Base-by-base conservation (phyloP, 192 early-diverging fungal genomes). In the Diversispora eburnea region DNA sequence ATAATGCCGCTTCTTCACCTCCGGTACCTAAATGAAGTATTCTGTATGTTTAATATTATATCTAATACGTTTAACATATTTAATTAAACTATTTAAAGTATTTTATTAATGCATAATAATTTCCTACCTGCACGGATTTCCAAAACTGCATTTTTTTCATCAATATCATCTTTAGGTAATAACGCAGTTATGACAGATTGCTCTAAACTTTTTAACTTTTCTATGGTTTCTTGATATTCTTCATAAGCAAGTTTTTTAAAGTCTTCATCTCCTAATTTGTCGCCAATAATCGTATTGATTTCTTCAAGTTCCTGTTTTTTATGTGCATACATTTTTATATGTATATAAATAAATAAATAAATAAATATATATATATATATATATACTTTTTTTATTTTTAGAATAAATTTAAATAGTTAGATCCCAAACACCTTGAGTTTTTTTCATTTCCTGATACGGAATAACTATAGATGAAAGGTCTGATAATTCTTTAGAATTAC, bases 1-100 rank as follows among this genome's bases (percentile, higher is more conserved):
- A 94, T 58, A 94, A 67, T 15, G 86, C 84, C 0, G 92, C 91
- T 74, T 94, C 92, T 81, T 90, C 88, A 12, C 92, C 92, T 12
- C 92, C 92, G 2, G 92, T 87, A 17, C 71, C 71, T 71, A 70
- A 6, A 13, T 9, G n/a, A 52, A 45, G 10, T 22, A 12, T 6
- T 43, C 25, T 33, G 25, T 33, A 33, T 33, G 25, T 1, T 33
- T 33, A 33, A 33, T 33, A n/a, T n/a, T n/a, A n/a, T n/a, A 33
- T 33, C 25, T 33, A 33, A 33, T 33, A 33, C 25, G 25, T 33
- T 33, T 33, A 57, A 42, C 3, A 52, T 55, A n/a, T n/a, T 7
- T 58, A 0, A 20, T 4, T 39, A 4, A 7, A 49, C 20, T 3
- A 15, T 25, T 3, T 6, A 46, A n/a, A 9, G 10, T 70, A 43